Percentiles rank a stretch among this genome's conserved stretches.
These are phyloP conservation scores for Withania somnifera DNA, from an alignment of 305 asterid species.

Conservation along the genomic window DNA sequence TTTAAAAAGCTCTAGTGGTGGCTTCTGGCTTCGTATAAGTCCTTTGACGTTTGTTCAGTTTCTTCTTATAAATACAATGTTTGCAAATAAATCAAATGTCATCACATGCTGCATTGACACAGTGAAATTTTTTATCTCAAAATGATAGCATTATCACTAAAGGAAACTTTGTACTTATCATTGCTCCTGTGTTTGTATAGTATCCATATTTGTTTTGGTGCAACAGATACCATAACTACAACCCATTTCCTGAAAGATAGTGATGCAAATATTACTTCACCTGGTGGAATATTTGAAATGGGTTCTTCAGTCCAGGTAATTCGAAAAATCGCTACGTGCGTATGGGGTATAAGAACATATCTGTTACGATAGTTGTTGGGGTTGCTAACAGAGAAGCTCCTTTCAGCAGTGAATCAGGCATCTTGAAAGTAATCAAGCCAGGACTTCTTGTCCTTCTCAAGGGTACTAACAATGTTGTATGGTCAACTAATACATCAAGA, in stretches of 20 bases:
- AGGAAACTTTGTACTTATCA: background rate
- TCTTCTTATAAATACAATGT: no score
- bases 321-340: constrained; percentile 25
- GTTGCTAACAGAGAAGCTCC: constrained; percentile 32
- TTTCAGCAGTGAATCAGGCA: background rate
- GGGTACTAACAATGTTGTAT: constrained; percentile 1
- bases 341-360: constrained; percentile 20
- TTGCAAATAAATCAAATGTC: no score
- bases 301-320: constrained; percentile 33
- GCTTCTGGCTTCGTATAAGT: no score
- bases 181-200: background rate
- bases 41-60: no score
- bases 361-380: constrained; percentile 18
- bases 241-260: constrained; percentile 13
- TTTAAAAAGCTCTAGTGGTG: no score
- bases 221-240: constrained; percentile 13
- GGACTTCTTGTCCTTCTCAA: constrained; percentile 4
- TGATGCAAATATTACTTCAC: constrained; percentile 17
- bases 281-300: constrained; percentile 23
- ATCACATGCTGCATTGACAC: no score
- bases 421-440: background rate
- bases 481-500: constrained; percentile 16
- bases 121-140: background rate
- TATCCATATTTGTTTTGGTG: background rate
- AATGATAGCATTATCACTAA: background rate